Evolutionary conservation across 2,329 filamentous ascomycete species (phyloP).

Genomic region (Aspergillus sp.): DNA sequence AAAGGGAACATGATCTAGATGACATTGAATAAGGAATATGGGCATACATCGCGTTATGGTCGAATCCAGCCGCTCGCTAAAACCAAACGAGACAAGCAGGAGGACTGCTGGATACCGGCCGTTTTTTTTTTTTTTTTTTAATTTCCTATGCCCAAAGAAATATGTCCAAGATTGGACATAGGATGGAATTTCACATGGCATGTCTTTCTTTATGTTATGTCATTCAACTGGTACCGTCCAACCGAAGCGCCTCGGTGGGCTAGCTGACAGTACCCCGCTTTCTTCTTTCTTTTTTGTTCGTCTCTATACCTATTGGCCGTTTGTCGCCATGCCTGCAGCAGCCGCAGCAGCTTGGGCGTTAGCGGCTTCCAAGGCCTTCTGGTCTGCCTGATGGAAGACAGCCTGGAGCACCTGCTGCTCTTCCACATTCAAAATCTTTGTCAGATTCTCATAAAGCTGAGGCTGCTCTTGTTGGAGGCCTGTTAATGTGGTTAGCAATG

Average conservation of each 20-base stretch:
- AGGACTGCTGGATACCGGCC: background rate
- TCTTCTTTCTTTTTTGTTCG: background rate
- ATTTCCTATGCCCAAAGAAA: background rate
- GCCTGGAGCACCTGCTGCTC: slow-evolving; percentile 75
- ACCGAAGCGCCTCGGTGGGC: background rate
- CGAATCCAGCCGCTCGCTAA: slow-evolving; percentile 6
- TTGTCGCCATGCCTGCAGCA: slow-evolving; percentile 23
- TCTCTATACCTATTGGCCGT: slow-evolving; percentile 10
- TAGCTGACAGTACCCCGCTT: background rate
- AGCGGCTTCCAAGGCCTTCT: slow-evolving; percentile 41
- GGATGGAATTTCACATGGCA: background rate
- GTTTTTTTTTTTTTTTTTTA: too few species aligned
- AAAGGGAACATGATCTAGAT: slow-evolving; percentile 12
- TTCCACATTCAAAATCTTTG: slow-evolving; percentile 68
- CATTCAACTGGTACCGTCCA: background rate
- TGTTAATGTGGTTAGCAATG: slow-evolving; percentile 36
- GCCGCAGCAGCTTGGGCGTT: slow-evolving; percentile 32
- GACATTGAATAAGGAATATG: slow-evolving; percentile 21
- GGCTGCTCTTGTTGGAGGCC: slow-evolving; percentile 87
- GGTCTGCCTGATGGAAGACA: slow-evolving; percentile 66
- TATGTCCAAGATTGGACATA: background rate
- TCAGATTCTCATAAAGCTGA: slow-evolving; percentile 75
- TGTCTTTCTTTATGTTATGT: background rate
- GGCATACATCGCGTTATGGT: slow-evolving; percentile 22
- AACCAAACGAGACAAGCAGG: background rate